A percentile compares a stretch with the other conserved stretches of the same genome.
Evolutionary conservation across 2,329 filamentous ascomycete species (phyloP).

Genomic region (Pezicula carpinea): DNA sequence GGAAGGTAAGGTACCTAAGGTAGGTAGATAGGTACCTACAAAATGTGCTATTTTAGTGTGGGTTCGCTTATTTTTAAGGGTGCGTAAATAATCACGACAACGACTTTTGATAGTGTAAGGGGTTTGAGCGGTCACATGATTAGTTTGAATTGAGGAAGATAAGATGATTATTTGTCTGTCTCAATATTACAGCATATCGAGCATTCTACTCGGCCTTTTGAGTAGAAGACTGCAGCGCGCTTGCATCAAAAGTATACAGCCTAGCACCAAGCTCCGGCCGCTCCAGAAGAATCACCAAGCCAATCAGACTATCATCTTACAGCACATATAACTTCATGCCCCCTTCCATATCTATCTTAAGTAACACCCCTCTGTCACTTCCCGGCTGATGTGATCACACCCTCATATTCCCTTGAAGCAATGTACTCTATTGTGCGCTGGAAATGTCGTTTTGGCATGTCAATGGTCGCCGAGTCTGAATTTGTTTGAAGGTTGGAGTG

Average conservation of each 20-base stretch:
- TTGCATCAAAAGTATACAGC: too few relatives aligned
- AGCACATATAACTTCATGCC: constrained; percentile 7
- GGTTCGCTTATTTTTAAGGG: too few relatives aligned
- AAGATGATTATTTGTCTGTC: background rate
- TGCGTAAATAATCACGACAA: too few relatives aligned
- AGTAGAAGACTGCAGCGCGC: background rate
- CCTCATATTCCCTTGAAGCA: constrained; percentile 84
- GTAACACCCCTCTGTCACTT: constrained; percentile 25
- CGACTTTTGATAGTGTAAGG: too few relatives aligned
- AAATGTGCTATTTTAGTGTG: too few relatives aligned
- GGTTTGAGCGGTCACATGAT: too few relatives aligned
- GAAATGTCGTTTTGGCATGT: constrained; percentile 91
- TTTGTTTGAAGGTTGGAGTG: constrained; percentile 91
- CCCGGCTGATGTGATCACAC: constrained; percentile 56
- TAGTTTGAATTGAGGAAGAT: background rate
- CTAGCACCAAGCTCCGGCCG: background rate
- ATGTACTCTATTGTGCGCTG: constrained; percentile 94
- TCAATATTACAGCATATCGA: background rate
- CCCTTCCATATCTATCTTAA: constrained; percentile 29
- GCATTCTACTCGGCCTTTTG: background rate
- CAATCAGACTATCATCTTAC: constrained; percentile 17
- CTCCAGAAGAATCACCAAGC: background rate
- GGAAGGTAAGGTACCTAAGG: too few relatives aligned
- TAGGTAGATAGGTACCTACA: too few relatives aligned
- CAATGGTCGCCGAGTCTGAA: constrained; percentile 74